Evolutionary conservation across 2,329 filamentous ascomycete genomes (phyloP), one percentile per base, ranked within the genome.

Genomic region (Akanthomyces lecanii): DNA sequence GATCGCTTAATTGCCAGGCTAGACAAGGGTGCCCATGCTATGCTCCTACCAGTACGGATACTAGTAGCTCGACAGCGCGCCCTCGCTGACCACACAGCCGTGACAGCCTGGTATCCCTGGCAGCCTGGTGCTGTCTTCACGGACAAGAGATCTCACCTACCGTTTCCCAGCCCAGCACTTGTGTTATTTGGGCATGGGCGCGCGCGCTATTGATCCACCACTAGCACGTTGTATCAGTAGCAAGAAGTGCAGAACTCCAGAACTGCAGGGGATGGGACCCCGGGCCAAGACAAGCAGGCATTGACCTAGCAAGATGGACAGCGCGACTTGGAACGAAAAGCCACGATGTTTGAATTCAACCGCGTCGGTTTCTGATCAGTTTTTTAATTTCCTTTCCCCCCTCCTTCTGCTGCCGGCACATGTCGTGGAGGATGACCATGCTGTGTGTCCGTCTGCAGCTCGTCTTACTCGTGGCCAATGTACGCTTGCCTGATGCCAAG

Each of bases 1-100:
- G 56, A 59, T 59, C 56, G 56, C 56, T 59, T 59, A 50, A 30
- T 59, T 59, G 56, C 56, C 56, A 56, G 51, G n/a, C 21, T 11
- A 44, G 52, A 44, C 52, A 38, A 44, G 52, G 52, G 38, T 10
- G 4, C 45, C 45, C 33, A 8, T 38, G 33, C 51, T 36, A 6
- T 30, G 28, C 28, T 6, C 28, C 33, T 11, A 21, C 21, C 21
- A 1, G 21, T 21, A 21, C 21, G 21, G 21, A 21, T 38, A 10
- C 36, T 12, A 38, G 7, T 36, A 36, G 33, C 33, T 36, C 12
- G 38, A 47, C 45, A 16, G 45, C 45, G 45, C 45, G 45, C 45
- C 5, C 11, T 48, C 11, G 38, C 38, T 16, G 38, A 40, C 11
- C 4, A 3, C 10, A 11, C 28, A 40, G 7, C 38, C 7, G 4